Evolutionary conservation across 2,329 filamentous ascomycete genomes (phyloP).

Genomic region (Tothia fuscella): DNA sequence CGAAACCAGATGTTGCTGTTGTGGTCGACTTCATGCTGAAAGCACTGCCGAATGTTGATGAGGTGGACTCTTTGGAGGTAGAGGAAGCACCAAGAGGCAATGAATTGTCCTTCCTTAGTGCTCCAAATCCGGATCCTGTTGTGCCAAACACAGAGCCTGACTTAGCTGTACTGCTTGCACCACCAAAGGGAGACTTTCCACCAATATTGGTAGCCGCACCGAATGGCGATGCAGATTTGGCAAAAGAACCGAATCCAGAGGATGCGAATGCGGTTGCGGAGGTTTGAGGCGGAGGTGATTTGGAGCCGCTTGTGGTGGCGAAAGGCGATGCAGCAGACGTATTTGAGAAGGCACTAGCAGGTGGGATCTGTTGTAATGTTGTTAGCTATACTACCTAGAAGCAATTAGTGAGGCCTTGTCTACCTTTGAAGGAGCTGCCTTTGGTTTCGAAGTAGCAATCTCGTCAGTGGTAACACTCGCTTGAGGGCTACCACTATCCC

Average conservation of each 20-base stretch:
- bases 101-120: slow-evolving; percentile 15
- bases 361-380: slow-evolving; percentile 21
- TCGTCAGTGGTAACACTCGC: too few species aligned
- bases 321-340: slow-evolving; percentile 37
- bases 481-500: slow-evolving; percentile 22
- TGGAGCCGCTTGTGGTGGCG: slow-evolving; percentile 16
- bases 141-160: slow-evolving; percentile 10
- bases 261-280: slow-evolving; percentile 11
- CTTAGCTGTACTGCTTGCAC: slow-evolving; percentile 8
- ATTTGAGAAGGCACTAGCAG: slow-evolving; percentile 32
- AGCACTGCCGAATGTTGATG: slow-evolving; percentile 21
- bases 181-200: slow-evolving; percentile 25
- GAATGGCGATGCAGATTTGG: slow-evolving; percentile 24
- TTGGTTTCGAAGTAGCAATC: slow-evolving; percentile 10
- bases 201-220: slow-evolving; percentile 17
- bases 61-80: slow-evolving; percentile 16
- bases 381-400: neutral
- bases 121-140: slow-evolving; percentile 11
- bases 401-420: neutral
- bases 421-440: neutral
- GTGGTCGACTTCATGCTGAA: too few species aligned
- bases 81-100: too few species aligned
- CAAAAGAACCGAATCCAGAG: slow-evolving; percentile 10
- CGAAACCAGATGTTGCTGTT: slow-evolving; percentile 32
- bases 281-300: slow-evolving; percentile 4